phyloP scores from a whole-genome alignment of 345 rosid genomes.

The Gossypium stocksii region DNA sequence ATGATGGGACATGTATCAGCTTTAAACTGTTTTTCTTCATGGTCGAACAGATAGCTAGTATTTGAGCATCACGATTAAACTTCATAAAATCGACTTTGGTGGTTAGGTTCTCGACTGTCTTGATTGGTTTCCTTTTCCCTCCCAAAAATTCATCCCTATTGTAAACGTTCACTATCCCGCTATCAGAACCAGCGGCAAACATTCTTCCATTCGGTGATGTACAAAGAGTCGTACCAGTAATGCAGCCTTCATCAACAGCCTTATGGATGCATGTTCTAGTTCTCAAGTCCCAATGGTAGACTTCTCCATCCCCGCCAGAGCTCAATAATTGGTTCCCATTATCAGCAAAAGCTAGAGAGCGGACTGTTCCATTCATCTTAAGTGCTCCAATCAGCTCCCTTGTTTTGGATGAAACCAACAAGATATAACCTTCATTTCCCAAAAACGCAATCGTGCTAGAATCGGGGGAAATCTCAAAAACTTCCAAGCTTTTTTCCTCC shows the following conservation, averaged over 20 bases:
- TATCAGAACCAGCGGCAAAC: slow-evolving; percentile 83
- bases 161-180: slow-evolving; percentile 86
- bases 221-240: slow-evolving; percentile 65
- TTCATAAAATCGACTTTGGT: slow-evolving; percentile 74
- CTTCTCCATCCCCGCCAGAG: slow-evolving; percentile 87
- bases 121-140: slow-evolving; percentile 76
- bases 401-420: slow-evolving; percentile 76
- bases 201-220: slow-evolving; percentile 51
- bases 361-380: slow-evolving; percentile 87
- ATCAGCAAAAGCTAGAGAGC: slow-evolving; percentile 67
- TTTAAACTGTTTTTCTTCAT: slow-evolving; percentile 73
- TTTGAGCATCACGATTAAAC: slow-evolving; percentile 76
- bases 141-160: slow-evolving; percentile 72
- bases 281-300: slow-evolving; percentile 90
- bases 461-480: slow-evolving; percentile 82
- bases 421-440: slow-evolving; percentile 82
- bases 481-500: slow-evolving; percentile 95
- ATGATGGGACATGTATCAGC: slow-evolving; percentile 67
- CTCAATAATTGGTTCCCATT: slow-evolving; percentile 68
- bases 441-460: slow-evolving; percentile 70
- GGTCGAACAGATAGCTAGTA: slow-evolving; percentile 72
- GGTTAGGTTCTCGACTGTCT: slow-evolving; percentile 72
- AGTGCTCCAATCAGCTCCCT: slow-evolving; percentile 79
- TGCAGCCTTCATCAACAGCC: slow-evolving; percentile 84
- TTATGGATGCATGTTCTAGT: slow-evolving; percentile 74